These are phyloP conservation scores for Casuarina equisetifolia DNA, from an alignment of 306 rosid species.

Conservation along the genomic window DNA sequence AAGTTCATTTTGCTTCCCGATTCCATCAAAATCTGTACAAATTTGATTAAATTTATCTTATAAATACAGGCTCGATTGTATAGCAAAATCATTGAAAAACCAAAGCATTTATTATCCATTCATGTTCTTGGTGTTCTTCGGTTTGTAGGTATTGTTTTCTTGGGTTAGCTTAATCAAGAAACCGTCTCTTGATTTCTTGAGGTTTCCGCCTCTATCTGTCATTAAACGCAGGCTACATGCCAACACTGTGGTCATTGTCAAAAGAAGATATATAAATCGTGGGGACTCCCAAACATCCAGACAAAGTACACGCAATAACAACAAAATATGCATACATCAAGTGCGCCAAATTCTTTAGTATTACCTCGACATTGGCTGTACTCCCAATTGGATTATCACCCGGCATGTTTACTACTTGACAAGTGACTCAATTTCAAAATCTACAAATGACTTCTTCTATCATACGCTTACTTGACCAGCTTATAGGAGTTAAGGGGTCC, in stretches of 20 bases:
- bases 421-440: not conserved
- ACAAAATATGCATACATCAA: slow-evolving; percentile 7
- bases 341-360: not conserved
- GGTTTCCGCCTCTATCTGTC: too few species aligned
- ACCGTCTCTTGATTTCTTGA: too few species aligned
- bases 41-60: too few species aligned
- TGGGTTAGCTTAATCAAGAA: too few species aligned
- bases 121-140: too few species aligned
- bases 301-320: slow-evolving; percentile 12
- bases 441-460: not conserved
- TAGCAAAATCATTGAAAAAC: too few species aligned
- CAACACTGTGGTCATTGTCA: not conserved
- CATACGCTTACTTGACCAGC: not conserved
- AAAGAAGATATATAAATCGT: not conserved
- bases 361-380: not conserved
- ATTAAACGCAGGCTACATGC: not conserved
- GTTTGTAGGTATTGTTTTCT: too few species aligned
- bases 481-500: slow-evolving; percentile 7
- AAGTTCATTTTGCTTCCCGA: too few species aligned
- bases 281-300: slow-evolving; percentile 7
- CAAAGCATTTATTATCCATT: too few species aligned
- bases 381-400: too few species aligned
- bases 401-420: not conserved
- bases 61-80: too few species aligned
- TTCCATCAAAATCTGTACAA: too few species aligned